phyloP scores from a whole-genome alignment of 345 rosid species.

The Trapa incisa region DNA sequence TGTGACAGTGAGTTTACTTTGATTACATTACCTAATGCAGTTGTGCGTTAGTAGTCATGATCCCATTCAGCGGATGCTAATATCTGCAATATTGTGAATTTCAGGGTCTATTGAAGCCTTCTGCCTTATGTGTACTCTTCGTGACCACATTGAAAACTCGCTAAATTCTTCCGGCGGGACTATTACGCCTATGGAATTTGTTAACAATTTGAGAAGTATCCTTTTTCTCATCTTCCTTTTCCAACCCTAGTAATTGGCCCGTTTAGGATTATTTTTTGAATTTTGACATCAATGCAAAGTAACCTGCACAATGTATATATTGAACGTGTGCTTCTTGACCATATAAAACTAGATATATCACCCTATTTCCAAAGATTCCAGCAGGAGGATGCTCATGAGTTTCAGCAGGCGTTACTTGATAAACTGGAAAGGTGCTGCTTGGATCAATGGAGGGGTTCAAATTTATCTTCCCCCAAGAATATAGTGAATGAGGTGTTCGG shows the following conservation, averaged over 20 bases:
- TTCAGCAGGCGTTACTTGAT: slow-evolving; percentile 61
- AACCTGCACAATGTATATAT: background rate
- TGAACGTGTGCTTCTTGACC: slow-evolving; percentile 23
- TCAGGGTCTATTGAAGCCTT: slow-evolving; percentile 45
- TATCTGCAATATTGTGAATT: slow-evolving; percentile 9
- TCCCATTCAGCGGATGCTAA: background rate
- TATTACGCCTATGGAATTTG: slow-evolving; percentile 33
- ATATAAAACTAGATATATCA: slow-evolving; percentile 33
- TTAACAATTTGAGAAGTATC: slow-evolving; percentile 61
- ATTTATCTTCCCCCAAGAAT: slow-evolving; percentile 23
- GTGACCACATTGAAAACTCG: slow-evolving; percentile 39
- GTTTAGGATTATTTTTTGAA: background rate
- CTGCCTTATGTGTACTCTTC: slow-evolving; percentile 44
- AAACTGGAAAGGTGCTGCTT: slow-evolving; percentile 53
- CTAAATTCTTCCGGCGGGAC: slow-evolving; percentile 31
- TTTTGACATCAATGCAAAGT: background rate
- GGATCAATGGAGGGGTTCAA: slow-evolving; percentile 16
- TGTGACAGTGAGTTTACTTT: slow-evolving; percentile 30
- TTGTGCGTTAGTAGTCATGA: background rate
- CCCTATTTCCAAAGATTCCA: slow-evolving; percentile 39
- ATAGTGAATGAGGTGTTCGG: slow-evolving; percentile 50
- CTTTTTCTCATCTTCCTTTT: slow-evolving; percentile 11
- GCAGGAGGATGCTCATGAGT: slow-evolving; percentile 91
- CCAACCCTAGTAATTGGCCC: background rate
- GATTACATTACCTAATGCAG: background rate